Evolutionary conservation across 176 grass and related monocot species (phyloP).

Genomic region (Poa annua): DNA sequence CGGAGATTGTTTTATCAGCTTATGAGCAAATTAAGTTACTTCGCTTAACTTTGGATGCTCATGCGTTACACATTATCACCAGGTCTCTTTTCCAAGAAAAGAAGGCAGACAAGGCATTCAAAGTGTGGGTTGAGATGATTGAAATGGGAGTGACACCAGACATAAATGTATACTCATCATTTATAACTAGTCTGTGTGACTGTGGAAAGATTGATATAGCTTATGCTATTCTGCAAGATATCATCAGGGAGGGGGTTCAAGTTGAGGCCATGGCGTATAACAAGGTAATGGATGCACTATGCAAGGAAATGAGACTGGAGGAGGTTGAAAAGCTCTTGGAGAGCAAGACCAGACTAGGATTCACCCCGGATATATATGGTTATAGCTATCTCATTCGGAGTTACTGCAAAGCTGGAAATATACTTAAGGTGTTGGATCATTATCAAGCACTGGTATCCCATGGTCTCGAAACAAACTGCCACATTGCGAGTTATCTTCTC

Average conservation of each 20-base stretch:
- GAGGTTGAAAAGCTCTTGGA: slow-evolving; percentile 78
- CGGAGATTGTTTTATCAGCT: slow-evolving; percentile 40
- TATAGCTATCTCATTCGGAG: slow-evolving; percentile 65
- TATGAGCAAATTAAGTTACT: slow-evolving; percentile 57
- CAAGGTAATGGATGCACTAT: slow-evolving; percentile 71
- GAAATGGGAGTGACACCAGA: slow-evolving; percentile 62
- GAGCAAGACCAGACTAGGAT: slow-evolving; percentile 49
- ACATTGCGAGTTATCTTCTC: slow-evolving; percentile 59
- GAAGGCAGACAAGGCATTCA: slow-evolving; percentile 51
- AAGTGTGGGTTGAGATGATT: slow-evolving; percentile 53
- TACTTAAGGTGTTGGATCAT: slow-evolving; percentile 61
- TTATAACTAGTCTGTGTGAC: slow-evolving; percentile 58
- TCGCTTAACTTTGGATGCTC: slow-evolving; percentile 41
- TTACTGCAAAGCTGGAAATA: slow-evolving; percentile 59
- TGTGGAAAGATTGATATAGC: slow-evolving; percentile 54
- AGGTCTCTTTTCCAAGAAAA: slow-evolving; percentile 58
- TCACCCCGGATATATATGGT: slow-evolving; percentile 48
- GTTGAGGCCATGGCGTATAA: slow-evolving; percentile 64
- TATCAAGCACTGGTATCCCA: slow-evolving; percentile 58
- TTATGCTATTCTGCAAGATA: slow-evolving; percentile 54
- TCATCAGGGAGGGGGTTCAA: slow-evolving; percentile 37
- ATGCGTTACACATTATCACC: slow-evolving; percentile 53
- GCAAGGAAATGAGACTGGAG: slow-evolving; percentile 66
- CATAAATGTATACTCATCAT: slow-evolving; percentile 45
- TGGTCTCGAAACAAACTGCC: slow-evolving; percentile 57